Evolutionary conservation across 805 yeast species (phyloP), one percentile per base, ranked within the genome.

Genomic region (baker's yeast (Saccharomyces cerevisiae)): DNA sequence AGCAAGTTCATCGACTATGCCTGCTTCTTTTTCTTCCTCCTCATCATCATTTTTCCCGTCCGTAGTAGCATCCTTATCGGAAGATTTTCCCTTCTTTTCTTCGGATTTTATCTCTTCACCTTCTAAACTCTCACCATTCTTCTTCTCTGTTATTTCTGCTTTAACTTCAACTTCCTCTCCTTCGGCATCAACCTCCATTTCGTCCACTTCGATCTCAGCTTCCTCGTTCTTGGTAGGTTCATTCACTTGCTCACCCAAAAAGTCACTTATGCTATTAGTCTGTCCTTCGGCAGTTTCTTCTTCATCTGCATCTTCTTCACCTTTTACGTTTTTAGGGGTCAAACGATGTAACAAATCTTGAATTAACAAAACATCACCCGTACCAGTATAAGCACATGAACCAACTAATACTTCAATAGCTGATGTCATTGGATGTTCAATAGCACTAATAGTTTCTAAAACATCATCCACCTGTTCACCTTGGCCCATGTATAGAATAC

Each of bases 321-420:
- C 73, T 47, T 84, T 81, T 61, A 81, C 82, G n/a, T 84, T 83
- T 53, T 73, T 73, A 48, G 81, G 80, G 6, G 96, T 86, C 67
- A 94, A 82, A 79, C 90, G 89, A 64, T 89, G 96, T 64, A 92
- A 79, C 66, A 94, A 77, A 41, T 89, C 83, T 75, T 94, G 99
- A 58, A 94, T 87, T 74, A 91, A 94, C 58, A 94, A 79, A 31
- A 94, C 99, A 69, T 94, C 94, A 61, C 99, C 99, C 43, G 98
- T 89, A 58, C 98, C 99, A 10, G 97, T 95, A 73, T 87, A 91
- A 3, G 98, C 96, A 74, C 97, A 88, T 52, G 91, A 86, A 58
- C 86, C 89, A 32, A 95, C 90, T 65, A 94, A 77, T 14, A 90
- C 94, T 71, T 89, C 94, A 67, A 91, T 81, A 48, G 95, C 87